A percentile compares a stretch with the other conserved stretches of the same genome.
Evolutionary conservation across 305 asterid species (phyloP).

Genomic region (Fraxinus angustifolia): DNA sequence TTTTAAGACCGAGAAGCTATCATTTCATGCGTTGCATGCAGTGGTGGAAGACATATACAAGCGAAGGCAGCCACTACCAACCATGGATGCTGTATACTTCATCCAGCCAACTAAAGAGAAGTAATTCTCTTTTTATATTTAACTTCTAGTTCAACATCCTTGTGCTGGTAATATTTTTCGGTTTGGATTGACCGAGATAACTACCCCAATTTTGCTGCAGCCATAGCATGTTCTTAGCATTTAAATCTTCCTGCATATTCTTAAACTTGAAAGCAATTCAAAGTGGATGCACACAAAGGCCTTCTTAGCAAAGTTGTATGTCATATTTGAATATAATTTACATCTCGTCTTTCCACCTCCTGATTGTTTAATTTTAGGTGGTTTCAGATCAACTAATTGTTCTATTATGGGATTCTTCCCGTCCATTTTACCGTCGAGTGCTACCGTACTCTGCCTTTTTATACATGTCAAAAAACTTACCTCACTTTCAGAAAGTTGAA

Average conservation of each 20-base stretch:
- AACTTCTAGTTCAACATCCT: constrained; percentile 19
- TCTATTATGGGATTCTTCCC: background rate
- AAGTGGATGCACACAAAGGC: background rate
- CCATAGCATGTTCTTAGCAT: background rate
- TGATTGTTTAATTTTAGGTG: background rate
- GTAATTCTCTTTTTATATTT: constrained; percentile 33
- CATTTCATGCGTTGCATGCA: constrained; percentile 41
- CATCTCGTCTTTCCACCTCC: background rate
- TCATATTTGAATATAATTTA: background rate
- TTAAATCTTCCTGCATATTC: background rate
- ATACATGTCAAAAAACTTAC: background rate
- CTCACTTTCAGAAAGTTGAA: background rate
- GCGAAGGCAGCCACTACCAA: constrained; percentile 90
- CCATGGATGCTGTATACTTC: constrained; percentile 96
- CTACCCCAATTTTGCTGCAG: background rate
- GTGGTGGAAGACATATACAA: constrained; percentile 99
- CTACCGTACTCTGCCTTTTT: background rate
- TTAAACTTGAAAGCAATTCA: background rate
- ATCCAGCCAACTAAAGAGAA: constrained; percentile 94
- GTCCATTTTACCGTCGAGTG: background rate
- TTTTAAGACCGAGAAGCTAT: constrained; percentile 26
- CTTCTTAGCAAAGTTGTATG: background rate
- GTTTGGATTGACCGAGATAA: background rate
- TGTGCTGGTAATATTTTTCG: background rate
- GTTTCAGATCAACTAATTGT: background rate